phyloP scores from a whole-genome alignment of 2,329 filamentous ascomycete genomes.

The Penicillium sp. region DNA sequence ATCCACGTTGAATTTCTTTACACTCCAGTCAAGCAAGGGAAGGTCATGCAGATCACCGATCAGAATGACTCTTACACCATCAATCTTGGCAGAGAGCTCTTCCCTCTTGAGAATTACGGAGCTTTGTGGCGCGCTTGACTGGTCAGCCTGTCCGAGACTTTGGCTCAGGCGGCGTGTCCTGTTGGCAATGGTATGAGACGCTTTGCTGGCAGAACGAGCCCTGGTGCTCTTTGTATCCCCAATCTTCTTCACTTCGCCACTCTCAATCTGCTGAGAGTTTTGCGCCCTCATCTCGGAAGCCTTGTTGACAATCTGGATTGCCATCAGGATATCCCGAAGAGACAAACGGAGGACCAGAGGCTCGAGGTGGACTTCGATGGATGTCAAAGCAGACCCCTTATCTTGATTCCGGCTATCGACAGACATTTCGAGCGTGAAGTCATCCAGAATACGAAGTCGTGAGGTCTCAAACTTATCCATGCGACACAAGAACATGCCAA shows the following conservation, averaged over 20 bases:
- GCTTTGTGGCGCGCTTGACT: constrained; percentile 40
- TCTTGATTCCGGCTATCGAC: constrained; percentile 72
- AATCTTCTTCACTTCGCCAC: constrained; percentile 57
- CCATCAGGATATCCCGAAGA: constrained; percentile 89
- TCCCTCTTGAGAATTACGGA: constrained; percentile 67
- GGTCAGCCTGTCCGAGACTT: constrained; percentile 38
- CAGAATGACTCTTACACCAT: constrained; percentile 86
- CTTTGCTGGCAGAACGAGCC: constrained; percentile 50
- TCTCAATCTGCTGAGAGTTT: constrained; percentile 48
- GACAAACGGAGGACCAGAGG: constrained; percentile 89
- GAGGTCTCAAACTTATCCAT: constrained; percentile 98
- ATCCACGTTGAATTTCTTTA: constrained; percentile 83
- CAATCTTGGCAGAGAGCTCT: constrained; percentile 80
- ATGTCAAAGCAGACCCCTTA: constrained; percentile 65
- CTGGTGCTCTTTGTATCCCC: constrained; percentile 48
- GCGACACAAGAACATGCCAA: constrained; percentile 97
- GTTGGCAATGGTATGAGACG: constrained; percentile 45
- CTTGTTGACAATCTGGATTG: constrained; percentile 87
- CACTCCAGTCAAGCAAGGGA: constrained; percentile 88
- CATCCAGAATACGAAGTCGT: constrained; percentile 87
- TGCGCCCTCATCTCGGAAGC: constrained; percentile 78
- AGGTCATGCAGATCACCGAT: constrained; percentile 96
- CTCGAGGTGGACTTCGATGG: constrained; percentile 84
- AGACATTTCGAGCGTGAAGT: constrained; percentile 89
- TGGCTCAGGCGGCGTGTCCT: constrained; percentile 50